Evolutionary conservation across 257 asterid species (phyloP).

Genomic region (Galeopsis tetrahit): DNA sequence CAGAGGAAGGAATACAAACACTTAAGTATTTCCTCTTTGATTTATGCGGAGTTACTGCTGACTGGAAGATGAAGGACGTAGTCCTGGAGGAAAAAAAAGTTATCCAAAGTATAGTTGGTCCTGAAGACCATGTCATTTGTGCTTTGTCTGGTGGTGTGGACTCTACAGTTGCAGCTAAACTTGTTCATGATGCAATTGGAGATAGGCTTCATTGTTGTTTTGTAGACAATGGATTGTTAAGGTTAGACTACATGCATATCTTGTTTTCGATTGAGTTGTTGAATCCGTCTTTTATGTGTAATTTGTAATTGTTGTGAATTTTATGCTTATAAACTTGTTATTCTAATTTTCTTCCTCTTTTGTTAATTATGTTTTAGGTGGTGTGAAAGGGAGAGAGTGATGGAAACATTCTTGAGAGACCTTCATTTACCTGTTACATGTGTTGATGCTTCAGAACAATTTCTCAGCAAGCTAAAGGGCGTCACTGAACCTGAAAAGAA

Average conservation of each 20-base stretch:
- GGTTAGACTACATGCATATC: conserved; percentile 43
- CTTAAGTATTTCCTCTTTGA: conserved; percentile 73
- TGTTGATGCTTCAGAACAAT: conserved; percentile 81
- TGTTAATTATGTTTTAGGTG: conserved; percentile 48
- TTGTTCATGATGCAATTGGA: conserved; percentile 94
- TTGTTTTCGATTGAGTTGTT: not conserved
- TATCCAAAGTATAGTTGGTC: conserved; percentile 63
- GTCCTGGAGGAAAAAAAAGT: conserved; percentile 80
- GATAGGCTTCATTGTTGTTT: conserved; percentile 95
- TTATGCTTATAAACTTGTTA: not conserved
- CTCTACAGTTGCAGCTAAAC: conserved; percentile 95
- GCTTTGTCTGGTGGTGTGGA: conserved; percentile 98
- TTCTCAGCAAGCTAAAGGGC: conserved; percentile 86
- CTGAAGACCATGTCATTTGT: conserved; percentile 90
- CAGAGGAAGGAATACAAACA: conserved; percentile 92
- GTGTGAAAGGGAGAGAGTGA: conserved; percentile 84
- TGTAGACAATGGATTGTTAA: conserved; percentile 92
- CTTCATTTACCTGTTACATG: conserved; percentile 95
- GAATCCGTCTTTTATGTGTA: not conserved
- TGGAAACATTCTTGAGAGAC: conserved; percentile 85
- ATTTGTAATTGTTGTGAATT: not conserved
- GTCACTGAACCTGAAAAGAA: conserved; percentile 96
- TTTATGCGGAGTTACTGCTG: conserved; percentile 75
- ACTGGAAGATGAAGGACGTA: conserved; percentile 92
- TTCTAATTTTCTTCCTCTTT: conserved; percentile 6